phyloP scores from a whole-genome alignment of 257 asterid genomes.

The Primulina huaijiensis region DNA sequence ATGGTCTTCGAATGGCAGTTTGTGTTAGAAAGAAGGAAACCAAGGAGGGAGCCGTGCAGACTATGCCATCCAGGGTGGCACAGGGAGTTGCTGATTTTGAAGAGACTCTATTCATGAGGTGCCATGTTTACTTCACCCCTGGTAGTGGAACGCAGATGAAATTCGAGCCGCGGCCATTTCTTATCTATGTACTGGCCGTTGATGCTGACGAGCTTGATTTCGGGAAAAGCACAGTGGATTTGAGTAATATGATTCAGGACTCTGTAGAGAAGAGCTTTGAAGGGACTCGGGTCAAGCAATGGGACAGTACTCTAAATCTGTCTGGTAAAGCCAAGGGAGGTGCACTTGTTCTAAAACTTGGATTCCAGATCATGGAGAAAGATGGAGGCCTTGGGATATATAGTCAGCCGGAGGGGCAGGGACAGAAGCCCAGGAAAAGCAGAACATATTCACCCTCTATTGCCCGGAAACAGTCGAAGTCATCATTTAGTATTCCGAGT shows the following conservation, averaged over 20 bases:
- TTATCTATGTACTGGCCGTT: conserved; percentile 61
- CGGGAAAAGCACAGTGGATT: conserved; percentile 64
- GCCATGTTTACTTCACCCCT: conserved; percentile 74
- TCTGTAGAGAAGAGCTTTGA: conserved; percentile 68
- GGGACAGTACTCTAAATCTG: conserved; percentile 63
- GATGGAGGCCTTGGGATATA: conserved; percentile 89
- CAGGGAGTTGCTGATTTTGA: conserved; percentile 87
- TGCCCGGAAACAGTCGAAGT: conserved; percentile 69
- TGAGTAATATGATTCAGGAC: conserved; percentile 63
- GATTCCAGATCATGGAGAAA: conserved; percentile 97
- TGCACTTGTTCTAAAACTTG: conserved; percentile 70
- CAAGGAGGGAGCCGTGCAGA: conserved; percentile 72
- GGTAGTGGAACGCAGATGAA: conserved; percentile 47
- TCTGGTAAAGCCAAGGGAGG: conserved; percentile 90
- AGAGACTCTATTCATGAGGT: conserved; percentile 76
- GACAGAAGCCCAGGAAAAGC: conserved; percentile 40
- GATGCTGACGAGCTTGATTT: conserved; percentile 82
- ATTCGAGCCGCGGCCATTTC: conserved; percentile 81
- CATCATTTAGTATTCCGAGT: conserved; percentile 78
- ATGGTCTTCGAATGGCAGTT: conserved; percentile 77
- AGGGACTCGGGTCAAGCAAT: conserved; percentile 63
- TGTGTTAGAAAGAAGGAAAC: conserved; percentile 77
- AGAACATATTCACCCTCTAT: conserved; percentile 37
- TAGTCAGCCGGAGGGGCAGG: conserved; percentile 57
- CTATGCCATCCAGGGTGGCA: conserved; percentile 86